Evolutionary conservation across 192 early-diverging fungal species (phyloP), one percentile per base, ranked within the genome.

Genomic region (Podila minutissima): DNA sequence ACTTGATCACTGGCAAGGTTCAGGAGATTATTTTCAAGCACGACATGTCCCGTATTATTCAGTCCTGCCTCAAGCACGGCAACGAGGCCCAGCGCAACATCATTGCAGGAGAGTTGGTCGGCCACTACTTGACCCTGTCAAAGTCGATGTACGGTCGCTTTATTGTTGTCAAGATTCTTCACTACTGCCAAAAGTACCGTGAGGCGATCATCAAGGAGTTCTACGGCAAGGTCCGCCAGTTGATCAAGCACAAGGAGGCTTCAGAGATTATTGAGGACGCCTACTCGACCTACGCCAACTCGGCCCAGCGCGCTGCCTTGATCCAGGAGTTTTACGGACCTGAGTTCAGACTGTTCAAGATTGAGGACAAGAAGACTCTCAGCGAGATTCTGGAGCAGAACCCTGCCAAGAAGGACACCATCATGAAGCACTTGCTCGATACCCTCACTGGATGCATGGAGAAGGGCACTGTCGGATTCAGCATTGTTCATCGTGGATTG

Each of bases 291-390:
- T 96, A 92, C 69, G 90, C 94, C 29, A 97, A 93, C 65, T 87
- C 91, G 4, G 60, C 78, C 62, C 94, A 99, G 82, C 76, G 93
- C 49, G 86, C 86, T 57, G 78, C 84, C 20, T 83, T 99, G 72
- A 89, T 95, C 60, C 91, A 94, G 61, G 97, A 99, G 86, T 95
- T 99, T 75, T 98, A 97, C 82, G 97, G 97, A 57, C 93, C 91
- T 15, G 97, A 98, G 77, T 96, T 93, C 86, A 89, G 93, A 5
- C 71, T 98, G 28, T 97, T 96, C 82, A 94, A 92, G 90, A 85
- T 86, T 53, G 72, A 75, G 55, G 65, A 83, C 53, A 83, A 77
- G 60, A 72, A 89, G 77, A 76, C 83, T 13, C 69, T 95, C 59
- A 83, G 89, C 20, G 85, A 86, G 38, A 70, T 95, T 53, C 61